phyloP scores from a whole-genome alignment of 495 filamentous ascomycete genomes.

The Wilcoxina mikolae region DNA sequence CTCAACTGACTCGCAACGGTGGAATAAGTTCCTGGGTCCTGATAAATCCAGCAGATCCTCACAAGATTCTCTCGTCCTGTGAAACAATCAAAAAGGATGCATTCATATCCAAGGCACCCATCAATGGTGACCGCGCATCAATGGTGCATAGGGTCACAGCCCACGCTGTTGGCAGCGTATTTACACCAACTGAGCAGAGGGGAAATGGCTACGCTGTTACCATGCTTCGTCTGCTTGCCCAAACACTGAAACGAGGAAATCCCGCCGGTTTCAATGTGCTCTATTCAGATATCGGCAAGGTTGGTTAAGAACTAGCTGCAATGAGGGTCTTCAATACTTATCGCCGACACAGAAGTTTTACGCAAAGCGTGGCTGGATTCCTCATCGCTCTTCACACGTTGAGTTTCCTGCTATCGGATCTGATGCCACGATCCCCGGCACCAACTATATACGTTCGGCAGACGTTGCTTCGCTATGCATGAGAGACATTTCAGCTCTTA shows the following conservation, averaged over 20 bases:
- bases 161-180: constrained; percentile 78
- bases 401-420: constrained; percentile 37
- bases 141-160: constrained; percentile 49
- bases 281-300: constrained; percentile 90
- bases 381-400: constrained; percentile 57
- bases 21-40: constrained; percentile 79
- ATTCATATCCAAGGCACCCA: constrained; percentile 32
- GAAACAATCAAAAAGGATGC: constrained; percentile 71
- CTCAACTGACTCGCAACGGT: constrained; percentile 53
- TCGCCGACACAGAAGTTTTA: constrained; percentile 49
- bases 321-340: not conserved
- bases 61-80: constrained; percentile 58
- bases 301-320: constrained; percentile 15
- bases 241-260: constrained; percentile 26
- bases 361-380: constrained; percentile 62
- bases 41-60: constrained; percentile 38
- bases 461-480: constrained; percentile 45
- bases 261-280: constrained; percentile 44
- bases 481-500: constrained; percentile 32
- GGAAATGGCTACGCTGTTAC: constrained; percentile 66
- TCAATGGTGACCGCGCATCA: constrained; percentile 25
- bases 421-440: constrained; percentile 10
- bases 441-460: constrained; percentile 33
- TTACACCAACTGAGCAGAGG: constrained; percentile 55
- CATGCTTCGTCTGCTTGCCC: constrained; percentile 45